A percentile compares a stretch with the other conserved stretches of the same genome.
Evolutionary conservation across 768 basidiomycete genomes (phyloP).

Genomic region (Lactifluus piperatus): DNA sequence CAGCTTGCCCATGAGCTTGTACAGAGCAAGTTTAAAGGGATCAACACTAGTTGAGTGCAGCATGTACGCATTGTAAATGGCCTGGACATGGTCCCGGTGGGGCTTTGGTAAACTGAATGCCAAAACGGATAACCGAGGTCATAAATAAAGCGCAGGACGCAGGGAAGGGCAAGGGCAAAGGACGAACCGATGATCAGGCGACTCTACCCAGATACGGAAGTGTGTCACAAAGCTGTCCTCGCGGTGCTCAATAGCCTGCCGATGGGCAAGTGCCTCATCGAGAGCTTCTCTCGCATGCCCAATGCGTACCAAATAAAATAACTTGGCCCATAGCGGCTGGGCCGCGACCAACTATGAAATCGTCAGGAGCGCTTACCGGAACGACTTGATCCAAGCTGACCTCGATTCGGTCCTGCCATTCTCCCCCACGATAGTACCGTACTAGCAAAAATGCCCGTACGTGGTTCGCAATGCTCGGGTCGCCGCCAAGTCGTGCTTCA

Average conservation of each 20-base stretch:
- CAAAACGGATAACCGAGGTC: neutral
- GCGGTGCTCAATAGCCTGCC: slow-evolving; percentile 61
- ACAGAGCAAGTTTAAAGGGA: slow-evolving; percentile 92
- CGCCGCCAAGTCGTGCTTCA: slow-evolving; percentile 84
- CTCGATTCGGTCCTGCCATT: slow-evolving; percentile 85
- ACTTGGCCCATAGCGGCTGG: slow-evolving; percentile 85
- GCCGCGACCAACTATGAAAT: slow-evolving; percentile 62
- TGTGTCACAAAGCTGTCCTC: slow-evolving; percentile 79
- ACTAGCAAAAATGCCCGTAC: slow-evolving; percentile 82
- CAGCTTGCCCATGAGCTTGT: slow-evolving; percentile 90
- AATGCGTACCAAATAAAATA: slow-evolving; percentile 87
- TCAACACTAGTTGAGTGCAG: slow-evolving; percentile 80
- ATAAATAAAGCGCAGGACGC: neutral
- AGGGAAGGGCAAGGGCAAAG: neutral
- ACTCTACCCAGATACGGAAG: slow-evolving; percentile 78
- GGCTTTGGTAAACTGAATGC: slow-evolving; percentile 52
- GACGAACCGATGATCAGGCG: slow-evolving; percentile 63
- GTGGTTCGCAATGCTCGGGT: slow-evolving; percentile 84
- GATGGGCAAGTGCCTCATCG: slow-evolving; percentile 59
- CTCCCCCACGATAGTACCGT: slow-evolving; percentile 67
- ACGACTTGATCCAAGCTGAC: slow-evolving; percentile 33
- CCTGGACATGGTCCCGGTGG: slow-evolving; percentile 72
- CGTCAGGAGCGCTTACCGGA: neutral
- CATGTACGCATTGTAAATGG: slow-evolving; percentile 81
- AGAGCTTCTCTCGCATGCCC: slow-evolving; percentile 79